Base-by-base conservation (phyloP, 2,329 filamentous ascomycete species). In the Colletotrichum australisinense region DNA sequence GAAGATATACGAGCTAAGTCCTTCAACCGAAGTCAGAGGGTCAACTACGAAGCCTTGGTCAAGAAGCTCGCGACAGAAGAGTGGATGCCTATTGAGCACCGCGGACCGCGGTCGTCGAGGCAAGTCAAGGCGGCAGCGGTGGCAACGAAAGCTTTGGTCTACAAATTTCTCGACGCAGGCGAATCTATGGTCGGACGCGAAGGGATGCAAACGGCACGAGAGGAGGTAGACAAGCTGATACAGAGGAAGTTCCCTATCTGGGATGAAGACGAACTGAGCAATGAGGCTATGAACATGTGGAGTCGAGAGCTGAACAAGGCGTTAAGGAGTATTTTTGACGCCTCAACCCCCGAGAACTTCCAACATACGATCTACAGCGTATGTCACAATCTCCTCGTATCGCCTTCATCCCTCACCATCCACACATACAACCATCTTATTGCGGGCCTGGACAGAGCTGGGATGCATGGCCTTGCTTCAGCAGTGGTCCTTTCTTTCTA, bases 361-460 rank as follows among this genome's bases (percentile, higher is more conserved):
- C 24, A 14, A 9, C 4, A 63, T n/a, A 70, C 62, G 32, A 80
- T 86, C 38, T 80, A 78, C n/a, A 86, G 85, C 77, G 84, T 91
- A 65, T 90, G 88, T 80, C 92, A 92, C 81, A 94, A 94, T 78
- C 83, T 97, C 3, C 86, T 94, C 19, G 83, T 90, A 4, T 91
- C 90, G 2, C 80, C 87, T 2, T 84, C 89, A 22, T 88, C 91
- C 0, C 93, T 93, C 0, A 90, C 90, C 74, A 87, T 93, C 46
- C 86, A 91, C 75, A 94, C 92, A 4, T 94, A 92, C 83, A 95
- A 95, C 78, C 87, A 88, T 14, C 86, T 97, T 30, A 87, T 96
- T 3, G 80, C 89, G n/a, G 89, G 89, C n/a, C 91, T 96, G 63
- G 86, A 88, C 65, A 84, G 85, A 38, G 79, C 87, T 5, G 83